Base-by-base conservation (phyloP, 1,284 basidiomycete species). In the Apiotrichum siamense region DNA sequence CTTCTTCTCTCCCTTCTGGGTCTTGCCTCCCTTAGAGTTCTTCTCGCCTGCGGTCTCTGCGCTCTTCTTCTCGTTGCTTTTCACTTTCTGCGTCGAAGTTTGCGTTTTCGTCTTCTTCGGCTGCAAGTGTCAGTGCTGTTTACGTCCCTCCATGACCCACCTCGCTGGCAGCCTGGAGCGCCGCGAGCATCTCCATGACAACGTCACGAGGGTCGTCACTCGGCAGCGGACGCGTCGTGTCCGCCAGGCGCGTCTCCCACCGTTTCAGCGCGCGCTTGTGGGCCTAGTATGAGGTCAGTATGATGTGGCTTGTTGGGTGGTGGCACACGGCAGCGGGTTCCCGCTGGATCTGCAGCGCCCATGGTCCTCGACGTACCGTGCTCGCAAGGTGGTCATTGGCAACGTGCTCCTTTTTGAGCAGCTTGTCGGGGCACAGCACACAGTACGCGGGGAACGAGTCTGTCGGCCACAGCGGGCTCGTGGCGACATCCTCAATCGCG, bases 401-500 rank as follows among this genome's bases (percentile, higher is more conserved):
- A 81, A 86, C 84, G 47, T 76, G 77, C 13, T 65, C 55, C 48
- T 81, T 80, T 70, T 88, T 88, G 47, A 91, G 76, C 18, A 79
- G 61, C 65, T 86, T 88, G 29, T 83, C 83, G 6, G 85, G 87
- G 69, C 88, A 91, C 10, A 86, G 66, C 4, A 86, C 77, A 64
- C 88, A 90, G 25, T 76, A 78, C 78, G 21, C 80, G 76, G 44
- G 82, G 18, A 50, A 58, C 11, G 79, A 55, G 3, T 80, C 41
- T 20, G 51, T 25, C 1, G 47, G 33, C 31, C 47, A 79, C 26
- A 83, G 69, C 0, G 88, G 84, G 50, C 85, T 76, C 12, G 70
- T 69, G 32, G 86, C 75, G 12, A 81, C 85, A 60, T 84, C 79
- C 40, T 76, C 66, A 40, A 88, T 75, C 3, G 81, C 77, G 59